These are phyloP conservation scores for Heterobasidion parviporum DNA, from an alignment of 1,284 basidiomycete species.

Conservation along the genomic window DNA sequence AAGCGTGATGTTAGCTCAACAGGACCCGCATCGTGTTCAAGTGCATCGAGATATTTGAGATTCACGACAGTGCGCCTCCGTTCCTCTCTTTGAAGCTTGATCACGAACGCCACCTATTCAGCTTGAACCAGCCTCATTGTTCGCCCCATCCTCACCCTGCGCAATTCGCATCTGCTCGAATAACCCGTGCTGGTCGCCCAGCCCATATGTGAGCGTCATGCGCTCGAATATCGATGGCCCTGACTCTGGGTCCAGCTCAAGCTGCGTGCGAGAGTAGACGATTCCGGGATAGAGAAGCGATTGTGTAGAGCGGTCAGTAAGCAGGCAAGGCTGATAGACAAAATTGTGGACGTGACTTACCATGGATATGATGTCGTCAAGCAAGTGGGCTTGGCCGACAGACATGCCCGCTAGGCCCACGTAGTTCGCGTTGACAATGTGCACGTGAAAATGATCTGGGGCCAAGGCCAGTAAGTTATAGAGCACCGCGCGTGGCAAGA, in stretches of 20 bases:
- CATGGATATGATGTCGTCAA: constrained; percentile 86
- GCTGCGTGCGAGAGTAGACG: constrained; percentile 26
- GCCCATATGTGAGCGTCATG: constrained; percentile 76
- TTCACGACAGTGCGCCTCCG: no score
- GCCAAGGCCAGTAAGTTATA: not conserved
- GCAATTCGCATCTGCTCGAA: constrained; percentile 37
- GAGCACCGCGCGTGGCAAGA: not conserved
- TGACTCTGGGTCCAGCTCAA: constrained; percentile 45
- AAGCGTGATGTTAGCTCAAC: no score
- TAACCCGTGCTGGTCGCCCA: constrained; percentile 78
- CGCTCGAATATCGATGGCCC: constrained; percentile 49
- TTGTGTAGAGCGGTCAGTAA: not conserved
- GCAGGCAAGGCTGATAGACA: not conserved
- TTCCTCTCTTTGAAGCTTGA: no score
- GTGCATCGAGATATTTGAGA: no score
- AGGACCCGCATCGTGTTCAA: no score
- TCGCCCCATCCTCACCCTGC: constrained; percentile 14
- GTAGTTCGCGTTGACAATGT: constrained; percentile 79
- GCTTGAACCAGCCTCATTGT: not conserved
- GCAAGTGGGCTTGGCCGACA: constrained; percentile 87
- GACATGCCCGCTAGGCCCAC: constrained; percentile 62
- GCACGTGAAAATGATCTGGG: constrained; percentile 91
- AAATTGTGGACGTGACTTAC: constrained; percentile 31
- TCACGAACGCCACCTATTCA: no score
- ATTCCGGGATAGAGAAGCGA: not conserved